These are phyloP conservation scores for Sonneratia alba DNA, from an alignment of 345 rosid species.

Conservation along the genomic window DNA sequence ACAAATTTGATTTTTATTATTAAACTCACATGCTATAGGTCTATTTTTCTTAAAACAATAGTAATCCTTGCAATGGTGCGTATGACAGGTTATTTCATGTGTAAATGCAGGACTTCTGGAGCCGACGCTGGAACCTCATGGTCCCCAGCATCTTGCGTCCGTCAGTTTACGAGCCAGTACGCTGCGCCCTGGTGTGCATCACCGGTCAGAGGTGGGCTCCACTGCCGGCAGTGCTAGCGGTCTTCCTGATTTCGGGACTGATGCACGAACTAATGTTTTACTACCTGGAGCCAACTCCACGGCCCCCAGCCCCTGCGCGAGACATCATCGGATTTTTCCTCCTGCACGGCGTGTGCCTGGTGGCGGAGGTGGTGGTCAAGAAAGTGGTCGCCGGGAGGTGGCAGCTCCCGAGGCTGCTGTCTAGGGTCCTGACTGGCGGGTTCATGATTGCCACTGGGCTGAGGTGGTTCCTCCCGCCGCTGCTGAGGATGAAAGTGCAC, in stretches of 20 bases:
- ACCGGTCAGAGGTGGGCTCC: slow-evolving; percentile 32
- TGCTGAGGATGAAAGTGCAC: slow-evolving; percentile 11
- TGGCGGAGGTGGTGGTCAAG: slow-evolving; percentile 18
- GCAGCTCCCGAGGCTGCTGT: slow-evolving; percentile 10
- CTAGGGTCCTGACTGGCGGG: slow-evolving; percentile 13
- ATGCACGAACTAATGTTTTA: slow-evolving; percentile 67
- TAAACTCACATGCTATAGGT: no score
- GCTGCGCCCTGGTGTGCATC: slow-evolving; percentile 2
- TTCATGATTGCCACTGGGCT: slow-evolving; percentile 14
- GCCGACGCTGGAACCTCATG: slow-evolving; percentile 60
- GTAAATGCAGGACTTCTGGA: slow-evolving; percentile 48
- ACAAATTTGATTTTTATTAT: no score
- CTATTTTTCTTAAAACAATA: not conserved
- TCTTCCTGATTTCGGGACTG: slow-evolving; percentile 39
- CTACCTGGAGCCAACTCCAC: slow-evolving; percentile 21
- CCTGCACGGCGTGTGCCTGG: slow-evolving; percentile 29
- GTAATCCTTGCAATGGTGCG: not conserved
- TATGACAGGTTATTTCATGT: no score
- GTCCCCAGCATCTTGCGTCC: slow-evolving; percentile 46
- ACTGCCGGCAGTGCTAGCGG: slow-evolving; percentile 23
- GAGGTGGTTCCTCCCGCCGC: slow-evolving; percentile 26
- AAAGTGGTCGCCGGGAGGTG: slow-evolving; percentile 8
- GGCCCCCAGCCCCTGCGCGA: slow-evolving; percentile 39
- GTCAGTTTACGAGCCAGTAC: slow-evolving; percentile 43
- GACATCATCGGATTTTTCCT: slow-evolving; percentile 44